These are phyloP conservation scores for Alternaria viburni DNA, from an alignment of 2,329 filamentous ascomycete species.

Conservation along the genomic window DNA sequence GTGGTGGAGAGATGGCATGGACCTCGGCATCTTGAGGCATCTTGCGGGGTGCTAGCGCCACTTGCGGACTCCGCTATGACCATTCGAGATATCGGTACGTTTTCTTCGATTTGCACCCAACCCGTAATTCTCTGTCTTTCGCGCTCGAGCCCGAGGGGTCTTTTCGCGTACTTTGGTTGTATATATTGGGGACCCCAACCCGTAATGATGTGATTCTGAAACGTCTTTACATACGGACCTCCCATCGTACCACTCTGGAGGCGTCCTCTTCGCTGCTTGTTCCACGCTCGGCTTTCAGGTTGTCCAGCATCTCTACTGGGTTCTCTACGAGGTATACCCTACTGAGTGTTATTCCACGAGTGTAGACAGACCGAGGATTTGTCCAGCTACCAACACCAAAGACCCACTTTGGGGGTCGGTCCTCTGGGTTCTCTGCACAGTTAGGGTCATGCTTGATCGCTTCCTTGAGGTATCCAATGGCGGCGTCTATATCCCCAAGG, in stretches of 20 bases:
- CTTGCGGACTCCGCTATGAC: neutral
- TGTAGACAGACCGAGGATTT: no score
- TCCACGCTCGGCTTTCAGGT: slow-evolving; percentile 2
- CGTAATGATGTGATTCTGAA: neutral
- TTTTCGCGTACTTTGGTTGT: no score
- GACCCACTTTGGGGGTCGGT: neutral
- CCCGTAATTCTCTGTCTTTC: neutral
- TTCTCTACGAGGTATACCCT: neutral
- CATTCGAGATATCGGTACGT: neutral
- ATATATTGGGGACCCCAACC: neutral
- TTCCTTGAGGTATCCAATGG: slow-evolving; percentile 8
- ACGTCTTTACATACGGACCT: neutral
- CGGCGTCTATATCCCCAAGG: slow-evolving; percentile 9
- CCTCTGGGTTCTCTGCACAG: neutral
- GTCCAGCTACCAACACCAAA: neutral
- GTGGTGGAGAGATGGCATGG: slow-evolving; percentile 17
- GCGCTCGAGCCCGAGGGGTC: no score
- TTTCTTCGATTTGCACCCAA: neutral
- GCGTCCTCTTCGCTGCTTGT: neutral
- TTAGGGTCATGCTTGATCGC: slow-evolving; percentile 7
- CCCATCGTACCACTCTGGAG: neutral
- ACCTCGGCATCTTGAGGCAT: slow-evolving; percentile 23
- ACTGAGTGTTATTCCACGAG: neutral
- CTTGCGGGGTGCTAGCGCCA: slow-evolving; percentile 11
- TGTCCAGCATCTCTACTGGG: neutral